phyloP scores from a whole-genome alignment of 139 green algal species.

The Zygnema circumcarinatum region DNA sequence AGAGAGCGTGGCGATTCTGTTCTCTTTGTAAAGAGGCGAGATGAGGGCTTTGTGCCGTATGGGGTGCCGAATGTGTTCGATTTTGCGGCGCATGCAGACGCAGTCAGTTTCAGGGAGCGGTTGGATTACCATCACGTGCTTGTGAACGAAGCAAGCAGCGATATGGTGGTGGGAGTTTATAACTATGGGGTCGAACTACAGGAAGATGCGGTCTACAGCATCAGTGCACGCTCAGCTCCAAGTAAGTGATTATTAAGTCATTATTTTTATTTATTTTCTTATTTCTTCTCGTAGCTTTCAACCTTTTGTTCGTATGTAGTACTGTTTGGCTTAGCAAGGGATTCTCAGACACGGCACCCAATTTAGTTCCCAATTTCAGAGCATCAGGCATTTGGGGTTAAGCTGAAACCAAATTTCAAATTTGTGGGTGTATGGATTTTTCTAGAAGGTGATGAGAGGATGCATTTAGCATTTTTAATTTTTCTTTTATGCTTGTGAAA shows the following conservation, averaged over 20 bases:
- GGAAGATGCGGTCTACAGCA: conserved; percentile 27
- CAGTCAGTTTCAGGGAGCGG: conserved; percentile 47
- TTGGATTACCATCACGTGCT: conserved; percentile 58
- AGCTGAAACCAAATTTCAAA: no score
- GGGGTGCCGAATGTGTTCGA: conserved; percentile 62
- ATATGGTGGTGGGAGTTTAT: conserved; percentile 56
- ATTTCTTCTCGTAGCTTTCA: no score
- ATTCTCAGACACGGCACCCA: no score
- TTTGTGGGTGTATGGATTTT: no score
- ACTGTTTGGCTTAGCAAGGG: no score
- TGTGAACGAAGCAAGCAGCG: not conserved
- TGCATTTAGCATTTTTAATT: no score
- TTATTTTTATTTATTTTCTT: not conserved
- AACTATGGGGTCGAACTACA: conserved; percentile 64
- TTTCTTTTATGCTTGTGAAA: no score
- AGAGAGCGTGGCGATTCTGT: conserved; percentile 58
- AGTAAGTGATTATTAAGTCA: not conserved
- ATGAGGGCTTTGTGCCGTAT: conserved; percentile 63
- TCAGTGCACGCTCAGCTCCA: not conserved
- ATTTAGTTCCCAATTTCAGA: no score
- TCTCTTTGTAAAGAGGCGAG: conserved; percentile 61
- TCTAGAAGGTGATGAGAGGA: no score
- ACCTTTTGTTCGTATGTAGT: no score
- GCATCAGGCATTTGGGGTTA: no score
- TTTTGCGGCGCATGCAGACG: conserved; percentile 60